phyloP scores from a whole-genome alignment of 305 asterid genomes.

The Fraxinus baroniana region DNA sequence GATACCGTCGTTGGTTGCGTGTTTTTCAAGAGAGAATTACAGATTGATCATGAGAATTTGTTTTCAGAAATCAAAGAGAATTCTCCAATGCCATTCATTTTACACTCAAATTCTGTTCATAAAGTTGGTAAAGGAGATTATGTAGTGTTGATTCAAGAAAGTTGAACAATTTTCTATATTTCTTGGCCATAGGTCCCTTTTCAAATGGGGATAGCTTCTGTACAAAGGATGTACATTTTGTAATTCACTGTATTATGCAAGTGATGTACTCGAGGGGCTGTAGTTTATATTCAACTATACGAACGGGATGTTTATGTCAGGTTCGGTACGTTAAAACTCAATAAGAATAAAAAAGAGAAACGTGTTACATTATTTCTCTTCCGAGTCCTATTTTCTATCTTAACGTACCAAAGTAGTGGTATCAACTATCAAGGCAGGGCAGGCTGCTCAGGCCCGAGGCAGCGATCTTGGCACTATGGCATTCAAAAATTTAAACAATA shows the following conservation, averaged over 20 bases:
- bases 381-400: neutral
- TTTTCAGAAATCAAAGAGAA: neutral
- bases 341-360: neutral
- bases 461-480: neutral
- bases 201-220: neutral
- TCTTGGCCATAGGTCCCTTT: neutral
- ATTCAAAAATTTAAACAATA: neutral
- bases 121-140: conserved; percentile 18
- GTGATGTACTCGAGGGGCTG: neutral
- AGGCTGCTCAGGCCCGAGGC: neutral
- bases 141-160: conserved; percentile 6
- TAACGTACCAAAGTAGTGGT: neutral
- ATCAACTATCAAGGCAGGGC: neutral
- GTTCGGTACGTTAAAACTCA: neutral
- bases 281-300: neutral
- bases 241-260: neutral
- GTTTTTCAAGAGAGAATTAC: conserved; percentile 35
- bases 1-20: conserved; percentile 55
- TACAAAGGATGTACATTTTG: neutral
- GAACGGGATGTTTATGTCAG: neutral
- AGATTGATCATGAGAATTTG: conserved; percentile 22
- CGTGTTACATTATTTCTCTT: neutral
- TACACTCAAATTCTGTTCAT: conserved; percentile 14
- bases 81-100: conserved; percentile 6
- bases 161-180: conserved; percentile 3